Evolutionary conservation across 371 early-diverging fungal genomes (phyloP), one percentile per base, ranked within the genome.

Genomic region (Batrachochytrium dendrobatidis): DNA sequence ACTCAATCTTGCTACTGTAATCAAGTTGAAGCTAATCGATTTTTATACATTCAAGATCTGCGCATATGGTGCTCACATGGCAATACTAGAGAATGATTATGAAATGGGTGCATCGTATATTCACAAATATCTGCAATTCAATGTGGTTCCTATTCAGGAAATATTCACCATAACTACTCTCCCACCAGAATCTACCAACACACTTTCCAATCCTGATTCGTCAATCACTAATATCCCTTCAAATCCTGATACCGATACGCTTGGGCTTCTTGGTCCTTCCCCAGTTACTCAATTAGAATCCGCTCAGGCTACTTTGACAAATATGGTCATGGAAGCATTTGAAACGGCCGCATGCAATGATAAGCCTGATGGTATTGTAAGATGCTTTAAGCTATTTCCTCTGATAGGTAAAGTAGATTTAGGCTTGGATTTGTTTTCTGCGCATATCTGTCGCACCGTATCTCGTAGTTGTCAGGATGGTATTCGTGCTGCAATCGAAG

Each of bases 321-420:
- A 77, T 5, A 84, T 87, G 18, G 84, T 93, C 26, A 77, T 85
- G 5, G 75, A 69, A 15, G 80, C 83, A 60, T 95, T 95, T 66
- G 92, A 92, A 32, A 68, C 71, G 8, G 92, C 95, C 0, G 87
- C 86, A 0, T 77, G 78, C 46, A 70, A 70, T 31, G 71, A 75
- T 50, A 81, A 90, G 48, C 86, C 89, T 56, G 76, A 81, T 3
- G 83, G 81, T 35, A 88, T 95, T 51, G 81, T 89, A 18, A 78
- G 89, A 10, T 91, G 84, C 63, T 90, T 94, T 69, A 87, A 90
- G 56, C 70, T 94, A 32, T 95, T 94, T 64, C 94, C 96, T 15
- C 68, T 87, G 25, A 79, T 94, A 12, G 86, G 91, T 15, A 85
- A 88, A 49, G 81, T 85, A 59, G 80, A 81, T 8, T 82, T 87